Percentiles rank a stretch among this genome's conserved stretches.
Evolutionary conservation across 1,284 basidiomycete genomes (phyloP).

Genomic region (Porodaedalea pini): DNA sequence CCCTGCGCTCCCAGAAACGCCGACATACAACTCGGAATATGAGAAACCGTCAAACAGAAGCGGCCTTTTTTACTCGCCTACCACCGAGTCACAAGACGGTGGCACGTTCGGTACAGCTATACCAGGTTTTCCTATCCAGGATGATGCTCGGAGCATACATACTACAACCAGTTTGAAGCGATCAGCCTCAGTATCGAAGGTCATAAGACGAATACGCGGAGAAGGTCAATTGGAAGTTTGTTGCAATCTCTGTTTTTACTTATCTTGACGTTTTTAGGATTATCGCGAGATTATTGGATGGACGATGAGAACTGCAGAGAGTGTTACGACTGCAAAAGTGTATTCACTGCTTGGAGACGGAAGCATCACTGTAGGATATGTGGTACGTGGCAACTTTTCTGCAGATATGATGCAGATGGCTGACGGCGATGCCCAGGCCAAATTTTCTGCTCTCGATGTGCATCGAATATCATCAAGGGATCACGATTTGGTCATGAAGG

Average conservation of each 20-base stretch:
- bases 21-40: slow-evolving; percentile 58
- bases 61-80: slow-evolving; percentile 44
- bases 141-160: slow-evolving; percentile 76
- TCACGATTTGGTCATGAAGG: slow-evolving; percentile 91
- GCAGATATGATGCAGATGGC: slow-evolving; percentile 14
- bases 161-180: slow-evolving; percentile 68
- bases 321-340: slow-evolving; percentile 89
- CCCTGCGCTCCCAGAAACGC: slow-evolving; percentile 71
- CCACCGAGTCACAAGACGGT: slow-evolving; percentile 54
- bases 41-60: slow-evolving; percentile 58
- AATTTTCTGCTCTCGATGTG: slow-evolving; percentile 91
- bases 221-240: slow-evolving; percentile 52
- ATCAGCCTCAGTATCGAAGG: slow-evolving; percentile 82
- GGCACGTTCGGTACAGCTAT: slow-evolving; percentile 65
- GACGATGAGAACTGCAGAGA: slow-evolving; percentile 95
- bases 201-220: slow-evolving; percentile 82
- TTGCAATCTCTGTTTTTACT: slow-evolving; percentile 11
- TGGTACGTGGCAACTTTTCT: slow-evolving; percentile 44
- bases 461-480: slow-evolving; percentile 96
- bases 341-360: slow-evolving; percentile 88
- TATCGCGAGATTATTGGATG: slow-evolving; percentile 94
- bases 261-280: slow-evolving; percentile 46
- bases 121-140: slow-evolving; percentile 80
- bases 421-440: slow-evolving; percentile 51
- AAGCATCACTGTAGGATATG: slow-evolving; percentile 96